Base-by-base conservation (phyloP, 2,329 filamentous ascomycete species). In the Phialemoniopsis sp. region DNA sequence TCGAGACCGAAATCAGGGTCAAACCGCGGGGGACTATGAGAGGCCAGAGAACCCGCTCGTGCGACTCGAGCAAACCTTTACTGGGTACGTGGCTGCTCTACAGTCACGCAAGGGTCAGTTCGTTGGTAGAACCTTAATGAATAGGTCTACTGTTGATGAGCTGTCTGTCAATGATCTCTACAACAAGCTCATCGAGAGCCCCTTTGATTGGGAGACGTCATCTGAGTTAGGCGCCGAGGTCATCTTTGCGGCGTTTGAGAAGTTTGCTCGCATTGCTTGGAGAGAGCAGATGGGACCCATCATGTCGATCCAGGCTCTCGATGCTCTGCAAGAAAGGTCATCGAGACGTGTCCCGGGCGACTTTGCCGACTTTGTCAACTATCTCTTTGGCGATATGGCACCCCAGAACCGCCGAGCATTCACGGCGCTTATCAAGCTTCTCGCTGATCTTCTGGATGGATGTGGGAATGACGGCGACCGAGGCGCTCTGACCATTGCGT, bases 401-500 rank as follows among this genome's bases (percentile, higher is more conserved):
- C 80, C 81, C 1, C 81, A 85, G 50, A 85, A 85, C 47, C 72
- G 78, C 46, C 79, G 90, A 44, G 89, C 90, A 1, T 87, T 96
- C 48, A 85, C 85, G 29, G 80, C 85, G 1, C 77, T 95, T 37
- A 83, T 96, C 55, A 91, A 89, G 53, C 73, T 97, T 26, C 72
- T 97, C 17, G 87, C 88, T 1, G 89, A 95, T 55, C 69, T 97
- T 21, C 76, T 96, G 7, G 89, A 95, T 47, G 89, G 88, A 3
- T 95, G 89, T 49, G 84, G 84, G 37, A 95, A 95, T 52, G 91
- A 96, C 55, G 86, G 89, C 26, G 91, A 96, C 57, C 78, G 90
- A 35, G 91, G 91, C 36, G 87, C 88, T 16, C 65, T 97, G 50
- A 96, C 89, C 1, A 80, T 88, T 33, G 87, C 89, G 2, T 96